Percentiles rank a stretch among this genome's conserved stretches.
These are phyloP conservation scores for Sordariomycetes sp. DNA, from an alignment of 2,329 filamentous ascomycete species.

Conservation along the genomic window DNA sequence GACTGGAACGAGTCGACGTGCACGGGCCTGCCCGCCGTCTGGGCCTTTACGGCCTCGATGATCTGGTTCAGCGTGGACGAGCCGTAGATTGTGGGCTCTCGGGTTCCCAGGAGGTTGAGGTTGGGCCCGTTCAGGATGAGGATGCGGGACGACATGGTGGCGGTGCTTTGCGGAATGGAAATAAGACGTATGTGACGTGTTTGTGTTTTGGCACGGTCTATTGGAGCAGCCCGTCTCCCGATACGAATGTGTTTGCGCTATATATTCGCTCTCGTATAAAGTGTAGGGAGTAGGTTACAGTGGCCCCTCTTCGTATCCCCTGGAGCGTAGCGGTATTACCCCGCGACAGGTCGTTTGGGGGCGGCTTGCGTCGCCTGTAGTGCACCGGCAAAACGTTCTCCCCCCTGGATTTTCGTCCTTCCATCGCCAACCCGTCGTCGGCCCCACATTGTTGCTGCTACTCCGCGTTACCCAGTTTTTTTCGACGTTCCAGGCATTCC, in stretches of 20 bases:
- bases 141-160: not conserved
- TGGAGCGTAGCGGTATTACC: not conserved
- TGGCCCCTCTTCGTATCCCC: not conserved
- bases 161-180: not conserved
- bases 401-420: not conserved
- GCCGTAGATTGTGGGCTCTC: slow-evolving; percentile 65
- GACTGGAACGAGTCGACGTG: slow-evolving; percentile 53
- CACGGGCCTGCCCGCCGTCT: slow-evolving; percentile 31
- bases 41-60: slow-evolving; percentile 29
- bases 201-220: not conserved
- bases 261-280: not conserved
- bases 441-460: not conserved
- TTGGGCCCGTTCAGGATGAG: slow-evolving; percentile 59
- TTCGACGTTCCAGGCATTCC: not conserved
- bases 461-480: not conserved
- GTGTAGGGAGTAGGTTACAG: not conserved
- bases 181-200: not conserved
- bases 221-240: not conserved
- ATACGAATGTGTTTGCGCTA: not conserved
- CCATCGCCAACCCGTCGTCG: not conserved
- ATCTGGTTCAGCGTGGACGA: slow-evolving; percentile 53
- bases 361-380: not conserved
- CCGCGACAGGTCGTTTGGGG: not conserved
- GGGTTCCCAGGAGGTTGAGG: slow-evolving; percentile 64
- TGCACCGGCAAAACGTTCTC: not conserved